Conservation (phyloP, 139 green algal genomes). For the Tetraselmis striata region DNA sequence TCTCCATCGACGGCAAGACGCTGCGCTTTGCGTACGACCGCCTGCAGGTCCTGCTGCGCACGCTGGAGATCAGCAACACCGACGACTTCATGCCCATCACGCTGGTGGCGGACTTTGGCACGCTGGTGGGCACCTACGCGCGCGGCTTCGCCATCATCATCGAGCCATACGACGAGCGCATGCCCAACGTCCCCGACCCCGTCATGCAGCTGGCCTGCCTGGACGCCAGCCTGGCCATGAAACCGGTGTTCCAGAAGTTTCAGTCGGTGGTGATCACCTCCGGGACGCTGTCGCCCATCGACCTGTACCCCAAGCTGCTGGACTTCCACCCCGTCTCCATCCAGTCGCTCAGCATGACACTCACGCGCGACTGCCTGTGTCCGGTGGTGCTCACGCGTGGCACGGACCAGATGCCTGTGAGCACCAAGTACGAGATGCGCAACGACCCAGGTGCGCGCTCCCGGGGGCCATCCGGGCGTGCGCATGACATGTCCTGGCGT, state of each 20-base stretch:
- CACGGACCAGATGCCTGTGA: slow-evolving; percentile 84
- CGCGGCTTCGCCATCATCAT: slow-evolving; percentile 95
- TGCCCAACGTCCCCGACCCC: slow-evolving; percentile 87
- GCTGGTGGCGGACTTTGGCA: slow-evolving; percentile 94
- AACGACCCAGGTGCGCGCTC: slow-evolving; percentile 36
- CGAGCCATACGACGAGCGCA: slow-evolving; percentile 93
- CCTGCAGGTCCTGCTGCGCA: slow-evolving; percentile 85
- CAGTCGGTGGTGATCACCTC: slow-evolving; percentile 95
- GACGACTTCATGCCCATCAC: slow-evolving; percentile 87
- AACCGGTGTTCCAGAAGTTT: slow-evolving; percentile 89
- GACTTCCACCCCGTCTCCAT: slow-evolving; percentile 90
- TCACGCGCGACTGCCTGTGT: slow-evolving; percentile 93
- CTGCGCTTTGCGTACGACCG: slow-evolving; percentile 96
- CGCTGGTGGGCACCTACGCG: slow-evolving; percentile 89
- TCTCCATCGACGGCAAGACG: slow-evolving; percentile 44
- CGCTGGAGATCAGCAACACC: slow-evolving; percentile 90
- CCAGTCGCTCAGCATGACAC: slow-evolving; percentile 85
- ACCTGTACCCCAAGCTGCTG: slow-evolving; percentile 94
- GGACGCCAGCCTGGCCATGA: slow-evolving; percentile 92
- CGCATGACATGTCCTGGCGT: too few species aligned
- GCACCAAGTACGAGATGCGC: slow-evolving; percentile 89
- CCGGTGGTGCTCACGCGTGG: slow-evolving; percentile 89
- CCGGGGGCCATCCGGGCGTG: too few species aligned
- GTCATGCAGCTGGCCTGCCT: slow-evolving; percentile 93
- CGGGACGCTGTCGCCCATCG: slow-evolving; percentile 92